These are phyloP conservation scores for Kwoniella pini DNA, from an alignment of 768 basidiomycete species.

Conservation along the genomic window DNA sequence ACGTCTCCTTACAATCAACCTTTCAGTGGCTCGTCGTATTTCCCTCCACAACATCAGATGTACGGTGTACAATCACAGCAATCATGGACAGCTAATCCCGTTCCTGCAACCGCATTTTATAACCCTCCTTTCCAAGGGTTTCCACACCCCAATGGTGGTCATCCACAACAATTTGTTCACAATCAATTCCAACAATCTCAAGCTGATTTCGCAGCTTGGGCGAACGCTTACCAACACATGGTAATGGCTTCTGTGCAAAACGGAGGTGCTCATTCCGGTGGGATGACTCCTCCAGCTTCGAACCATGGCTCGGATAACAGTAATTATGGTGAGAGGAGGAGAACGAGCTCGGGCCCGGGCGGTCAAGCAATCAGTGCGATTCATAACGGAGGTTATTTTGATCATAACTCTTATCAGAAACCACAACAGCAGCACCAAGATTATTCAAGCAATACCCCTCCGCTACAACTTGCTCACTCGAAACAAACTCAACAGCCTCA, in stretches of 20 bases:
- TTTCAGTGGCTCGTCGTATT: conserved; percentile 24
- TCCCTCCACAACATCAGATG: conserved; percentile 26
- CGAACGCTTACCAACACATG: conserved; percentile 49
- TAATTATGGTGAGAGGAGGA: conserved; percentile 21
- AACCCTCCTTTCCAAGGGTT: conserved; percentile 30
- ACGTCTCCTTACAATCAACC: conserved; percentile 33
- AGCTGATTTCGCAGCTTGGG: conserved; percentile 48
- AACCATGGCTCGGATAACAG: conserved; percentile 7
- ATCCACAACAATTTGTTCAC: conserved; percentile 26
- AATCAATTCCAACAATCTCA: conserved; percentile 45
- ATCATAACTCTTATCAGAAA: conserved; percentile 11
- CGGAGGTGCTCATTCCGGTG: conserved; percentile 25
- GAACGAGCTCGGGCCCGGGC: conserved; percentile 29
- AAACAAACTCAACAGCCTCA: conserved; percentile 22
- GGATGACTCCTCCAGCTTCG: conserved; percentile 20
- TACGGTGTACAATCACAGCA: conserved; percentile 18
- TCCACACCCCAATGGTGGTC: conserved; percentile 4
- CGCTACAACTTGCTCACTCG: conserved; percentile 13
- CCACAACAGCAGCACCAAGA: conserved; percentile 1
- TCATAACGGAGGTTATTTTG: conserved; percentile 9
- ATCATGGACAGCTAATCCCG: conserved; percentile 31
- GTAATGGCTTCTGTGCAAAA: conserved; percentile 34
- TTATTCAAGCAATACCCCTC: neutral
- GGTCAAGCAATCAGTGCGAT: neutral
- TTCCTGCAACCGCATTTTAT: conserved; percentile 43